phyloP scores from a whole-genome alignment of 1,284 basidiomycete species.

The Austroboletus niveus region DNA sequence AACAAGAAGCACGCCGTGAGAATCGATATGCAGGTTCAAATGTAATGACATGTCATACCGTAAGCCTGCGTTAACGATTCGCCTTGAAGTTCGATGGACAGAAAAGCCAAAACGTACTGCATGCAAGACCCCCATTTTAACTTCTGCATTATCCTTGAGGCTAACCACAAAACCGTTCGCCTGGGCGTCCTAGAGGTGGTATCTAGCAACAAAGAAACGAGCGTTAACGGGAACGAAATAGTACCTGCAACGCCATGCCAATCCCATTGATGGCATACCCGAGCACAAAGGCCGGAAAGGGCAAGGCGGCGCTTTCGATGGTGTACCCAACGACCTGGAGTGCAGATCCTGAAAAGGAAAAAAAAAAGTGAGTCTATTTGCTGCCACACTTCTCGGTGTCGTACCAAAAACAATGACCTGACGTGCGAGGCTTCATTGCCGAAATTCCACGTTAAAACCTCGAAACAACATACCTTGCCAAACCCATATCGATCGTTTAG shows the following conservation, averaged over 20 bases:
- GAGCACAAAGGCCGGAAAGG: slow-evolving; percentile 62
- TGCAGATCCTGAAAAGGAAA: slow-evolving; percentile 28
- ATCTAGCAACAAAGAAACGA: not conserved
- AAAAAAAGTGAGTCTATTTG: not conserved
- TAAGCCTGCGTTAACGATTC: slow-evolving; percentile 30
- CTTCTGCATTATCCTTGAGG: slow-evolving; percentile 27
- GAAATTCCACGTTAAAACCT: not conserved
- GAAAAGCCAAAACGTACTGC: slow-evolving; percentile 16
- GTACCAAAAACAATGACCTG: slow-evolving; percentile 31
- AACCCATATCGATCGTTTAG: slow-evolving; percentile 31
- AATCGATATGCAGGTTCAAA: not conserved
- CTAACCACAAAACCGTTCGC: slow-evolving; percentile 33
- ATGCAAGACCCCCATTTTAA: slow-evolving; percentile 33
- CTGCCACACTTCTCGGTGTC: not conserved
- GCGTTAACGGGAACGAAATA: not conserved
- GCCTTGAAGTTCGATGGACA: not conserved
- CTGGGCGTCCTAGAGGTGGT: slow-evolving; percentile 25
- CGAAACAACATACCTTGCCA: slow-evolving; percentile 26
- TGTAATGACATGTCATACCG: slow-evolving; percentile 16
- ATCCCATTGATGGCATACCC: slow-evolving; percentile 62
- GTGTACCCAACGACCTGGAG: slow-evolving; percentile 45
- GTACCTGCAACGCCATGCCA: slow-evolving; percentile 46
- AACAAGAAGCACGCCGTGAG: not conserved
- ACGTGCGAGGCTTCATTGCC: no score
- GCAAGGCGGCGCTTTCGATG: slow-evolving; percentile 56